These are phyloP conservation scores for Penicillium sp. DNA, from an alignment of 2,329 filamentous ascomycete genomes.

Conservation along the genomic window DNA sequence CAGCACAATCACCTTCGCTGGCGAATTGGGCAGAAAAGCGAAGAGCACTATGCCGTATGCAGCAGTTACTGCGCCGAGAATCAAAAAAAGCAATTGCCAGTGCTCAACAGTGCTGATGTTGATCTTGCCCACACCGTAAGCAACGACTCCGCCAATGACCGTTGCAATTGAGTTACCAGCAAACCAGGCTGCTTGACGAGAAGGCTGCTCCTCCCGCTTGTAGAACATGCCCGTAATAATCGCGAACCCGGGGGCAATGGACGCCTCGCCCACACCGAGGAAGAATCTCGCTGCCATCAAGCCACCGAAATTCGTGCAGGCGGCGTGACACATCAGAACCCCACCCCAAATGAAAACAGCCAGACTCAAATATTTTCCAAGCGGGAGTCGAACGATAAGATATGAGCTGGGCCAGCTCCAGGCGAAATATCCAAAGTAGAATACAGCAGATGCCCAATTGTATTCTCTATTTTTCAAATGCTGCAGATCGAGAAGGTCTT, in stretches of 20 bases:
- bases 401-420: conserved; percentile 32
- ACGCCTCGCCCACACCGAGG: conserved; percentile 8
- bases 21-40: conserved; percentile 18
- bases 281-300: conserved; percentile 37
- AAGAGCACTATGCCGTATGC: conserved; percentile 21
- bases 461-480: conserved; percentile 17
- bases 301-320: conserved; percentile 10
- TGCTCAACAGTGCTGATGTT: conserved; percentile 15
- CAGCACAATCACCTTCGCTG: conserved; percentile 34
- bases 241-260: conserved; percentile 18
- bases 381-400: conserved; percentile 22
- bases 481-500: not conserved
- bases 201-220: conserved; percentile 19
- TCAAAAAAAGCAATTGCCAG: conserved; percentile 34
- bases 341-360: conserved; percentile 18
- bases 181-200: conserved; percentile 21
- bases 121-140: conserved; percentile 21
- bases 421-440: conserved; percentile 37
- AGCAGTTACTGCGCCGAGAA: conserved; percentile 30
- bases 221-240: conserved; percentile 27
- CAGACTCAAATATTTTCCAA: conserved; percentile 29
- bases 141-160: conserved; percentile 16
- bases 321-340: conserved; percentile 17
- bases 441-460: conserved; percentile 32
- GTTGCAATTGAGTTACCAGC: conserved; percentile 16